Base-by-base conservation (phyloP, 1,284 basidiomycete genomes). In the Inonotus obliquus region DNA sequence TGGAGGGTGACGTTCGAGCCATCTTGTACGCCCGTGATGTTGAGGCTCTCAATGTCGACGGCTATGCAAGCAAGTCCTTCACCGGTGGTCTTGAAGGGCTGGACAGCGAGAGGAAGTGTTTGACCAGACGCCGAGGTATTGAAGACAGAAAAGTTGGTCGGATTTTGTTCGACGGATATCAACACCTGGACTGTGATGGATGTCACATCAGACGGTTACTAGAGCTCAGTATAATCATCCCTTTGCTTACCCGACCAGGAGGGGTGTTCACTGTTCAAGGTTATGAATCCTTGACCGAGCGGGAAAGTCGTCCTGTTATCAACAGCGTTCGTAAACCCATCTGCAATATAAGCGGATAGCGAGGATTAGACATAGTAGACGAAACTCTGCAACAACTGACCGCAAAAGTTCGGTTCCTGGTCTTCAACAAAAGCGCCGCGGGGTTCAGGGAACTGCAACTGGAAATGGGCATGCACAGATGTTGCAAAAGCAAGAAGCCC, bases 1-100 rank as follows among this genome's bases (percentile, higher is more conserved):
- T 89, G 81, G 29, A 86, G 72, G 1, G 82, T 86, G 45, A 85
- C 81, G 69, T 87, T 85, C 47, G 80, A 75, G 10, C 85, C 84
- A 61, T 80, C 75, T 59, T 72, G 66, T 55, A 85, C 75, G 25
- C 81, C 81, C 51, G 77, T 77, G 21, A 84, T 74, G 63, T 80
- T 80, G 14, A 83, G 72, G 3, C 75, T 69, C 10, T 71, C 72
- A 52, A 91, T 74, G 70, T 88, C 77, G 61, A 91, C 75, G n/a
- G 82, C 81, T 63, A 88, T 76, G 72, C 89, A 91, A 67, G 79
- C 81, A 0, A 70, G 65, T 27, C 89, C 89, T 67, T 83, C 79
- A 47, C 82, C 81, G 49, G 71, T 66, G 25, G 78, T 74, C 67
- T 79, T 71, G 72, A 83, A 82, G 74, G 82, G 84, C 23, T 77